A percentile compares a stretch with the other conserved stretches of the same genome.
These are phyloP conservation scores for Dicorynia guianensis DNA, from an alignment of 306 rosid species.

Conservation along the genomic window DNA sequence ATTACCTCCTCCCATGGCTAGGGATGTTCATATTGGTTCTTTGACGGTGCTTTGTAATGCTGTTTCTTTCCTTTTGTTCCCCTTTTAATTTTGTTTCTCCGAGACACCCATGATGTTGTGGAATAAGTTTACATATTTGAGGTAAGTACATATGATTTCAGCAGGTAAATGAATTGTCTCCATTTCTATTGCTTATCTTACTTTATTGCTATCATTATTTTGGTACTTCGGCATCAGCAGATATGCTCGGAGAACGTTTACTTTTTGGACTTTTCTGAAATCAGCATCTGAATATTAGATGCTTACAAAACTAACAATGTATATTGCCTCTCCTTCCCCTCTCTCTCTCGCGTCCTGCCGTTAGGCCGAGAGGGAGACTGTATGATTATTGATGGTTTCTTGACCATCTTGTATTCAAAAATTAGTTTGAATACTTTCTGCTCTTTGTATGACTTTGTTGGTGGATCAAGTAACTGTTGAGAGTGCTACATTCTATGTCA, in stretches of 20 bases:
- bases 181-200: slow-evolving; percentile 14
- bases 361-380: not conserved
- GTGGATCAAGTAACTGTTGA: too few relatives aligned
- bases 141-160: not conserved
- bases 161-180: not conserved
- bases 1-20: slow-evolving; percentile 1
- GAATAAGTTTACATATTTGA: not conserved
- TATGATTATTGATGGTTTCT: not conserved
- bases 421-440: not conserved
- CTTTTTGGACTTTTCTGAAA: not conserved
- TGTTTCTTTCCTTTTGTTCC: slow-evolving; percentile 11
- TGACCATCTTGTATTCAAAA: not conserved
- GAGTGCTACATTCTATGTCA: not conserved
- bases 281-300: not conserved
- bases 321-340: too few relatives aligned
- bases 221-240: slow-evolving; percentile 21
- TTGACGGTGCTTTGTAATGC: slow-evolving; percentile 21
- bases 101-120: not conserved
- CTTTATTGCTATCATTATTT: slow-evolving; percentile 12
- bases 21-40: slow-evolving; percentile 1
- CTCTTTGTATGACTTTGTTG: not conserved
- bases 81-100: slow-evolving; percentile 6
- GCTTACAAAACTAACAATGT: too few relatives aligned
- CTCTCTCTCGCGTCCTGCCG: not conserved
- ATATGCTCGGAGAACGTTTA: not conserved